These are phyloP conservation scores for Arthrocladium fulminans DNA, from an alignment of 2,329 filamentous ascomycete species.

Conservation along the genomic window DNA sequence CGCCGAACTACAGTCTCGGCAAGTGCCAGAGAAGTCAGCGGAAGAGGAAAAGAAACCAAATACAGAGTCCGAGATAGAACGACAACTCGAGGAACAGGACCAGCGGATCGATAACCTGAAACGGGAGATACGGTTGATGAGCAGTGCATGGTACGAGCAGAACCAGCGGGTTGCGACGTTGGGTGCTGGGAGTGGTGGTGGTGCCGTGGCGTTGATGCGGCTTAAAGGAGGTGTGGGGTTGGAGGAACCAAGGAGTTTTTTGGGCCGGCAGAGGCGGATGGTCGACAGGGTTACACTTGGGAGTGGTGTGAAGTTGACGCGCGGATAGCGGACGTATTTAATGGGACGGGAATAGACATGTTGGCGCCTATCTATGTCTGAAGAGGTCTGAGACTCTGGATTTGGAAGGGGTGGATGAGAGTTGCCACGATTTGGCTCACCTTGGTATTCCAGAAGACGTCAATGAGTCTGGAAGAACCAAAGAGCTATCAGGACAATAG, in stretches of 20 bases:
- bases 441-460: too few species aligned
- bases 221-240: constrained; percentile 25
- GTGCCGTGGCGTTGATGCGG: constrained; percentile 29
- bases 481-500: too few species aligned
- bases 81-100: constrained; percentile 15
- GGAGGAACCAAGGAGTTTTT: constrained; percentile 35
- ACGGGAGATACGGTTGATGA: constrained; percentile 37
- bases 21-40: constrained; percentile 4
- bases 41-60: constrained; percentile 4
- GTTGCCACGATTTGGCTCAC: too few species aligned
- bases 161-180: constrained; percentile 37
- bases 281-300: constrained; percentile 28
- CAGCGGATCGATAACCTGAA: constrained; percentile 18
- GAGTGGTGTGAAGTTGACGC: neutral
- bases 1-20: constrained; percentile 12
- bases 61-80: constrained; percentile 7
- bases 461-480: too few species aligned
- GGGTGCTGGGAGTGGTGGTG: constrained; percentile 31
- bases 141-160: constrained; percentile 41
- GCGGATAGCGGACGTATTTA: neutral
- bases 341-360: too few species aligned
- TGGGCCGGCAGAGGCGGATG: constrained; percentile 36
- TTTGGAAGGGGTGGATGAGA: too few species aligned
- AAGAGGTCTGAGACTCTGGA: too few species aligned
- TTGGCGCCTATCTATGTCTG: too few species aligned